Percentiles rank a stretch among this genome's conserved stretches.
Conservation (phyloP, 176 grass and related monocot genomes). For the Oryza brachyantha region DNA sequence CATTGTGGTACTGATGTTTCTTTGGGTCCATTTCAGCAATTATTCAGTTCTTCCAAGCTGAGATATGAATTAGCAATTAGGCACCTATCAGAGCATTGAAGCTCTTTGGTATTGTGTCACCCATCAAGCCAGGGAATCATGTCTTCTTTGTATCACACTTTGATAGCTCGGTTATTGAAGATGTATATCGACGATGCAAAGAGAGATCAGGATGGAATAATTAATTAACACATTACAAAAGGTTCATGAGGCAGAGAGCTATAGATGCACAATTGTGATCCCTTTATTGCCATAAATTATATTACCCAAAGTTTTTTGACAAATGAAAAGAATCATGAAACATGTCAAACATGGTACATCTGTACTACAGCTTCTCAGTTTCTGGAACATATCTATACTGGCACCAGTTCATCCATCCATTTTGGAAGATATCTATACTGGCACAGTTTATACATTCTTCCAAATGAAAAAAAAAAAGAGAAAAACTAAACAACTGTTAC, state of each 20-base stretch:
- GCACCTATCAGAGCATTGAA: not conserved
- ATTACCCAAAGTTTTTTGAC: not conserved
- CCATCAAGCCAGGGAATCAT: slow-evolving; percentile 11
- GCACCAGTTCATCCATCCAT: slow-evolving; percentile 35
- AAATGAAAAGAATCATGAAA: slow-evolving; percentile 44
- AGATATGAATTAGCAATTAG: not conserved
- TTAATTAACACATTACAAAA: not conserved
- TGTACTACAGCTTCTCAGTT: slow-evolving; percentile 33
- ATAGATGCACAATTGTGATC: not conserved
- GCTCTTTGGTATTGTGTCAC: not conserved
- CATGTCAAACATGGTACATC: slow-evolving; percentile 32
- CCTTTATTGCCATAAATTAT: not conserved
- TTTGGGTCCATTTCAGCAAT: not conserved
- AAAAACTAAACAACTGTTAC: slow-evolving; percentile 27
- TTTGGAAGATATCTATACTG: slow-evolving; percentile 39
- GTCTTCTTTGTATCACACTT: not conserved
- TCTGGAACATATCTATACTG: slow-evolving; percentile 42
- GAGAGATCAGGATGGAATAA: not conserved
- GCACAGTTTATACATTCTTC: slow-evolving; percentile 35
- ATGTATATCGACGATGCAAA: not conserved
- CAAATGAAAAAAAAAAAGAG: slow-evolving; percentile 31
- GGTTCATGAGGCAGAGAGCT: not conserved
- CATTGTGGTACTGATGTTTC: not conserved
- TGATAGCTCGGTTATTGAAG: not conserved
- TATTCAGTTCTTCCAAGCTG: not conserved